These are phyloP conservation scores for Capsicum chinense DNA, from an alignment of 257 asterid species.

Conservation along the genomic window DNA sequence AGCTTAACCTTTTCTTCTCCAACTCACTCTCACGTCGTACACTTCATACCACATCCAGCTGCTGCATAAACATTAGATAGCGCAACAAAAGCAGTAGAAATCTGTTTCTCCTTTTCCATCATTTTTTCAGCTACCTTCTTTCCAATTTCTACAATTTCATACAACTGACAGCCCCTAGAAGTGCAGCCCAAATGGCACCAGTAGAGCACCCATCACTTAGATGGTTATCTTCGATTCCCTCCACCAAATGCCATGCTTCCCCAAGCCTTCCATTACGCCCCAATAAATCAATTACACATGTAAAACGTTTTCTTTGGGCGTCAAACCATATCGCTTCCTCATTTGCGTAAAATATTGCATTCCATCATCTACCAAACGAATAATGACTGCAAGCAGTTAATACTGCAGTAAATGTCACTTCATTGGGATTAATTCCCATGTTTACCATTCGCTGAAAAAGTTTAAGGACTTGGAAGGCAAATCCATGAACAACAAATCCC, in stretches of 20 bases:
- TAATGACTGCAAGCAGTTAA: constrained; percentile 51
- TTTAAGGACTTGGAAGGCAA: constrained; percentile 38
- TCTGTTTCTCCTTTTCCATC: constrained; percentile 28
- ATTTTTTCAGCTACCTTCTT: constrained; percentile 42
- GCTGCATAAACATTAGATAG: constrained; percentile 52
- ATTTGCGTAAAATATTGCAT: constrained; percentile 44
- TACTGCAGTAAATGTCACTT: constrained; percentile 49
- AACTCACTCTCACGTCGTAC: constrained; percentile 40
- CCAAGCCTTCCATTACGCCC: constrained; percentile 54
- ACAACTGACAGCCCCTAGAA: constrained; percentile 49
- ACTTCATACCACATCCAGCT: constrained; percentile 54
- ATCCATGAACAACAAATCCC: constrained; percentile 49
- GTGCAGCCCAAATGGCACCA: constrained; percentile 49
- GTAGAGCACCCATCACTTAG: not conserved
- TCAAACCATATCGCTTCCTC: constrained; percentile 37
- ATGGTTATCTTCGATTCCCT: constrained; percentile 35
- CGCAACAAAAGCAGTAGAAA: constrained; percentile 35
- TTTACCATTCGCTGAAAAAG: constrained; percentile 43
- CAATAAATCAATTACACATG: constrained; percentile 50
- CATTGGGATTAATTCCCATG: constrained; percentile 42
- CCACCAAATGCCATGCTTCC: constrained; percentile 49
- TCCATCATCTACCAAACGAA: constrained; percentile 49
- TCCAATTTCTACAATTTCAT: constrained; percentile 45
- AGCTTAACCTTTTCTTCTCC: constrained; percentile 34
- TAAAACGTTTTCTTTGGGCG: constrained; percentile 42